A percentile compares a stretch with the other conserved stretches of the same genome.
Evolutionary conservation across 176 grass and related monocot genomes (phyloP).

Genomic region (Canna indica): DNA sequence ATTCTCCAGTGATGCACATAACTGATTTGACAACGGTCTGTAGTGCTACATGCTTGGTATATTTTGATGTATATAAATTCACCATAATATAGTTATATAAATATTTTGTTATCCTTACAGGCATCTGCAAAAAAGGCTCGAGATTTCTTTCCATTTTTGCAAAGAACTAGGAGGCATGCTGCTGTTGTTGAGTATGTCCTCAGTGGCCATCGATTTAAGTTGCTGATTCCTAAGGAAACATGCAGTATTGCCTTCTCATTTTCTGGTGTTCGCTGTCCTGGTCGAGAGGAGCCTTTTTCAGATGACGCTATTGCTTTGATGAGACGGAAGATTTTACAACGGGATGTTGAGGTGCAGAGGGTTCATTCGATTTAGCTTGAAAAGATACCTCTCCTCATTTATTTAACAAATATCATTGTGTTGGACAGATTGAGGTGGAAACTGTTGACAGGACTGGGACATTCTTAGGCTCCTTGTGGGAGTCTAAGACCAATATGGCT

Average conservation of each 20-base stretch:
- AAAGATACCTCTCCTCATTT: not conserved
- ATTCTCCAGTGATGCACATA: conserved; percentile 78
- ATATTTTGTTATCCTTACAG: conserved; percentile 26
- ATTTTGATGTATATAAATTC: not conserved
- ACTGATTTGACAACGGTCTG: conserved; percentile 37
- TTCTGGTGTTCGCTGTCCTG: conserved; percentile 90
- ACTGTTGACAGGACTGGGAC: conserved; percentile 86
- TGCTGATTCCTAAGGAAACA: conserved; percentile 94
- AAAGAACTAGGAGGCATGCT: conserved; percentile 61
- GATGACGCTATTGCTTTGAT: conserved; percentile 95
- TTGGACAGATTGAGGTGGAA: conserved; percentile 86
- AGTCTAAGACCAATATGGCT: conserved; percentile 76
- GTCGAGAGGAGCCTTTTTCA: conserved; percentile 71
- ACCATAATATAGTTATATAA: conserved; percentile 1
- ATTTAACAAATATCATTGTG: conserved; percentile 5
- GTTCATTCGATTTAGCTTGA: conserved; percentile 2
- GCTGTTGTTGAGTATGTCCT: conserved; percentile 95
- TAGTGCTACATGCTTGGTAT: not conserved
- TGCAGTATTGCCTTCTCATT: conserved; percentile 95
- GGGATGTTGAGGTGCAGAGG: conserved; percentile 70
- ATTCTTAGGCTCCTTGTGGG: conserved; percentile 87
- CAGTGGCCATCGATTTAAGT: conserved; percentile 92
- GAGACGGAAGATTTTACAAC: conserved; percentile 80
- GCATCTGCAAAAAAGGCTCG: conserved; percentile 73
- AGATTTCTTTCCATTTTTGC: conserved; percentile 92